Conservation (phyloP, 2,329 filamentous ascomycete species). For the Cordyceps cicadae region DNA sequence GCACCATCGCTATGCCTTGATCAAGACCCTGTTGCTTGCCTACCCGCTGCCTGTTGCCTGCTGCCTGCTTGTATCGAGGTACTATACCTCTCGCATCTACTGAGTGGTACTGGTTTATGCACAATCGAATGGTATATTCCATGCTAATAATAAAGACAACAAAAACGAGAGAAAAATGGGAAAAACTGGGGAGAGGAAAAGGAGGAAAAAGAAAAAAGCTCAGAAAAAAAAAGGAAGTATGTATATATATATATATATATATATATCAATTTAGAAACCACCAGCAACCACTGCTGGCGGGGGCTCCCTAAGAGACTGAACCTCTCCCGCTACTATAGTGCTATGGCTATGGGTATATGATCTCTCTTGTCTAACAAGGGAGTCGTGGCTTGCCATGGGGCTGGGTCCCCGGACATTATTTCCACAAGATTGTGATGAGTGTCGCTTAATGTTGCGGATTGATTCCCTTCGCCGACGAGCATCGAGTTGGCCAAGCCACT, state of each 20-base stretch:
- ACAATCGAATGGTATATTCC: conserved; percentile 4
- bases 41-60: neutral
- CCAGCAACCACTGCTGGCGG: conserved; percentile 8
- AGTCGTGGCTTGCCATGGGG: conserved; percentile 10
- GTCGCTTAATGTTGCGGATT: neutral
- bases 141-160: neutral
- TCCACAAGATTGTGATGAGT: conserved; percentile 3
- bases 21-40: neutral
- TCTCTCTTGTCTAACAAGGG: conserved; percentile 6
- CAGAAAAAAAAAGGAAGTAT: too few species aligned
- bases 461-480: neutral
- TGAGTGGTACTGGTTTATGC: neutral
- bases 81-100: too few species aligned
- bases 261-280: neutral
- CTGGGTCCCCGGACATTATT: conserved; percentile 2
- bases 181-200: too few species aligned
- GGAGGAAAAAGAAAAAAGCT: neutral
- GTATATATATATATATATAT: too few species aligned
- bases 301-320: neutral
- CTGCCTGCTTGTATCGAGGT: too few species aligned
- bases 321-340: neutral
- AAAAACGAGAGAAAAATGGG: neutral
- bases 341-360: neutral
- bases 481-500: conserved; percentile 5
- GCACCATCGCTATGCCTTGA: neutral